Base-by-base conservation (phyloP, 345 rosid genomes). In the Salix brachista region DNA sequence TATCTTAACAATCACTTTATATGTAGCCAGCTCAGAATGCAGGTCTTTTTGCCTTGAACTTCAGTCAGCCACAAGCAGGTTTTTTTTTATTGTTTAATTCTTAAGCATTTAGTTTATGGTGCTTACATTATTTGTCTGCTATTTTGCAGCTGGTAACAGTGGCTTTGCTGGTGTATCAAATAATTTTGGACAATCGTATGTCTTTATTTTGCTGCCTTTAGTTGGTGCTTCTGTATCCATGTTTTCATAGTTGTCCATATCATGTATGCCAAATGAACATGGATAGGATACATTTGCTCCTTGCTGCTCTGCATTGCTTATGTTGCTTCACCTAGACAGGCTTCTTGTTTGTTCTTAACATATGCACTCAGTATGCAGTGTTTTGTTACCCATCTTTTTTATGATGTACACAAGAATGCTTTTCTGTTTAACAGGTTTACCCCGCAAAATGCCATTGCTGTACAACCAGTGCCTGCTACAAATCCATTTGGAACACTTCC, bases 401-500 rank as follows among this genome's bases (percentile, higher is more conserved):
- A 37, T 46, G 50, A 50, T 69, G 23, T 32, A 39, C 50, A 19
- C 25, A 65, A 44, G 32, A 58, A 74, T 67, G 69, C 23, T 71
- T 76, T 76, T 58, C 21, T 37, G 21, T 44, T 68, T 72, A 5
- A 77, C 89, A 95, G 98, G 88, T 82, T 91, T 78, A 81, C 85
- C 23, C 37, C 82, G 30, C 86, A 73, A 77, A 86, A 68, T 85
- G 60, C 94, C 78, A 62, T 81, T 52, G 81, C 75, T 60, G 74
- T 89, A 72, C 98, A 91, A 74, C 88, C 89, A 21, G 80, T 78
- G 67, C 79, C 88, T 72, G 82, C 85, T 41, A 79, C 90, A 73
- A 94, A 90, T 84, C 98, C 99, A 23, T 96, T 88, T 77, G 99
- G 99, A 60, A 89, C 91, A 1, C 96, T 96, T 58, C 99, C 99